Base-by-base conservation (phyloP, 2,329 filamentous ascomycete species). In the Nigrograna mackinnonii region DNA sequence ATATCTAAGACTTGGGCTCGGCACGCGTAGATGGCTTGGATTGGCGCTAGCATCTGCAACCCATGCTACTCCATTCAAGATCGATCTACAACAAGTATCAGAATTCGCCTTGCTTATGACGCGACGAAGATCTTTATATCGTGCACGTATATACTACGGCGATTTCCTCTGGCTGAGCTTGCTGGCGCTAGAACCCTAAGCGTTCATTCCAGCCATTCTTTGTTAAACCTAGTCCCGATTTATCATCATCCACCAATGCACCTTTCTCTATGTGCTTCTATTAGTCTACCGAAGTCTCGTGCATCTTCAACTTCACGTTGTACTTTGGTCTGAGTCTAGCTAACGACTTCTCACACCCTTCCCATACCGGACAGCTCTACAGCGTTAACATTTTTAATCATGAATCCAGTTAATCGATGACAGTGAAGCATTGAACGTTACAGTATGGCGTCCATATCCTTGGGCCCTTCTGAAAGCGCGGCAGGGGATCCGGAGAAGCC, bases 191-290 rank as follows among this genome's bases (percentile, higher is more conserved):
- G n/a, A n/a, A n/a, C n/a, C n/a, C n/a, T n/a, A n/a, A n/a, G n/a
- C n/a, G n/a, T n/a, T n/a, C n/a, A n/a, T 36, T 17, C n/a, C 34
- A 4, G 4, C 35, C 35, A 26, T 40, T 22, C 41, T 43, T 43
- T 43, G 39, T 43, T 35, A 11, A 6, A 5, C 34, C 22, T 44
- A 44, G 44, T 41, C 16, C 44, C 41, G 44, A n/a, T 47, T 47
- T 39, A 37, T 41, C 36, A 40, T 40, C 44, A 34, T 28, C 18
- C 22, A 30, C 22, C 22, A 31, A 43, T 22, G 37, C 35, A n/a
- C n/a, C n/a, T n/a, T n/a, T 24, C 24, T 13, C 4, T 28, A n/a
- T 28, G 12, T 5, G 24, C 21, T 36, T 24, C 22, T 34, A 31
- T 5, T 17, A 22, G 7, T 9, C 19, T 14, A 22, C 16, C 9